Percentiles rank a stretch among this genome's conserved stretches.
phyloP scores from a whole-genome alignment of 2,329 filamentous ascomycete species.

The Helotiales sp. region DNA sequence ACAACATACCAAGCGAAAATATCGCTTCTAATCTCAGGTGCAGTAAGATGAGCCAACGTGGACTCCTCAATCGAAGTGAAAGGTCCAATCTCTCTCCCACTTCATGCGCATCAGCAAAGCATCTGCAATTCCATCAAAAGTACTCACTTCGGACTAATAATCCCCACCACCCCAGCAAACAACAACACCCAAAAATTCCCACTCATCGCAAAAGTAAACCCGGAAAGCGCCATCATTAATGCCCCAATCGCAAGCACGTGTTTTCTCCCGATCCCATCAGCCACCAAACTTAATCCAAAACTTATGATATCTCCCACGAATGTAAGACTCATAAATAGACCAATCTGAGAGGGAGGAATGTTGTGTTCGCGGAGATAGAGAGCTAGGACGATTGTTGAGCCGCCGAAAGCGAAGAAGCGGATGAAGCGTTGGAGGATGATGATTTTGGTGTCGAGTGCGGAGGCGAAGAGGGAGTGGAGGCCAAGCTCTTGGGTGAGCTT shows the following conservation, averaged over 20 bases:
- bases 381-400: constrained; percentile 56
- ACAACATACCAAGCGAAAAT: constrained; percentile 64
- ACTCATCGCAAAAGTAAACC: constrained; percentile 52
- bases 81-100: constrained; percentile 63
- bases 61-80: constrained; percentile 64
- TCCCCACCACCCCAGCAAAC: constrained; percentile 56
- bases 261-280: constrained; percentile 56
- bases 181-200: constrained; percentile 59
- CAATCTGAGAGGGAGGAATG: constrained; percentile 52
- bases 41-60: constrained; percentile 56
- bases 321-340: constrained; percentile 66
- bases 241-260: constrained; percentile 54
- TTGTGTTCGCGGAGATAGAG: constrained; percentile 52
- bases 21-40: constrained; percentile 47
- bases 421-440: constrained; percentile 61
- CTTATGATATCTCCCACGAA: constrained; percentile 62
- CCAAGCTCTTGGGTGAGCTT: constrained; percentile 41
- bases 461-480: constrained; percentile 42
- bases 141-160: constrained; percentile 56
- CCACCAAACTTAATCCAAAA: constrained; percentile 56
- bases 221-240: constrained; percentile 54
- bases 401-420: constrained; percentile 63
- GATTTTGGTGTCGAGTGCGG: constrained; percentile 52
- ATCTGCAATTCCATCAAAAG: neutral
- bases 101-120: constrained; percentile 25